Evolutionary conservation across 164 flowering plant species (phyloP).

Genomic region (Tetrastigma voinierianum): DNA sequence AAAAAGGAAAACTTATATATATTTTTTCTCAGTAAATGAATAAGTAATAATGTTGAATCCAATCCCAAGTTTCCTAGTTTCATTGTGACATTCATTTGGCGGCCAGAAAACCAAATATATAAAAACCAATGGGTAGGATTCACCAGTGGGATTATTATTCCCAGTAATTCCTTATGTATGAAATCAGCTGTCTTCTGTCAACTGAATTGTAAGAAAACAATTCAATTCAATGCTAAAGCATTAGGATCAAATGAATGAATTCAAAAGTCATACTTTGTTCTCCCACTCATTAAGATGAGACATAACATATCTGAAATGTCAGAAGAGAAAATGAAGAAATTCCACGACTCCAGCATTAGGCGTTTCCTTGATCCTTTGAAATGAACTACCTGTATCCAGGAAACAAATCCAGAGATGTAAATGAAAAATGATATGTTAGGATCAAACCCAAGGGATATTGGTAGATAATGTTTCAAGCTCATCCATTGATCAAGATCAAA

Average conservation of each 20-base stretch:
- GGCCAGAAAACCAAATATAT: too few relatives aligned
- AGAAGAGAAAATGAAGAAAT: slow-evolving; percentile 56
- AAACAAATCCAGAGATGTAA: neutral
- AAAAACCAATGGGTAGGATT: too few relatives aligned
- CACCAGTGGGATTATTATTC: too few relatives aligned
- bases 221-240: neutral
- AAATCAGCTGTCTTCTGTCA: too few relatives aligned
- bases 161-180: too few relatives aligned
- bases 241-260: neutral
- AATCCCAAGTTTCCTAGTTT: too few relatives aligned
- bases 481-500: neutral
- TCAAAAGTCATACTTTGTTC: slow-evolving; percentile 86
- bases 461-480: neutral
- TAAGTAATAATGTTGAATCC: too few relatives aligned
- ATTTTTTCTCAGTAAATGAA: too few relatives aligned
- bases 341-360: slow-evolving; percentile 96
- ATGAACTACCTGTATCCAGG: slow-evolving; percentile 73
- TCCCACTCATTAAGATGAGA: slow-evolving; percentile 77
- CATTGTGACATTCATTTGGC: too few relatives aligned
- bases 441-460: neutral
- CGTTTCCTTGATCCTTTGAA: slow-evolving; percentile 98
- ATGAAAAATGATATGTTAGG: neutral
- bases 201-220: neutral
- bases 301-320: slow-evolving; percentile 77
- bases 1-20: too few relatives aligned